A percentile compares a stretch with the other conserved stretches of the same genome.
Evolutionary conservation across 805 yeast species (phyloP).

Genomic region (Hanseniaspora pseudoguilliermondii): DNA sequence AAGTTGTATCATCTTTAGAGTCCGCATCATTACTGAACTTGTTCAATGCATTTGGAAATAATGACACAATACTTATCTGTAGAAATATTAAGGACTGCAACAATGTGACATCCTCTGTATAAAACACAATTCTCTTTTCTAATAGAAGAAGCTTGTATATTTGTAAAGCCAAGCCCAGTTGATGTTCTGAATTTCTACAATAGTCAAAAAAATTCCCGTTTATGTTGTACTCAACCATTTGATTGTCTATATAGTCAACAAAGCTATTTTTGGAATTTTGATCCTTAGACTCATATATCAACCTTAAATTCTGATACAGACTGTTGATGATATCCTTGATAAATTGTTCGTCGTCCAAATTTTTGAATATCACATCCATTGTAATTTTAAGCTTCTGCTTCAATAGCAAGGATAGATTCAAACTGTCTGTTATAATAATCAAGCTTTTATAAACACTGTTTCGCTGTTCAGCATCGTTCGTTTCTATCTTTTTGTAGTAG

Average conservation of each 20-base stretch:
- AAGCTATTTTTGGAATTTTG: background rate
- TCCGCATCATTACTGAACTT: background rate
- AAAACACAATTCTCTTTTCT: conserved; percentile 9
- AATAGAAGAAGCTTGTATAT: background rate
- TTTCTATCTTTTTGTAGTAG: background rate
- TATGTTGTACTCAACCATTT: conserved; percentile 2
- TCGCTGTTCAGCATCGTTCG: conserved; percentile 1
- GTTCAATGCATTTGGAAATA: conserved; percentile 8
- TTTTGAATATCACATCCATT: conserved; percentile 7
- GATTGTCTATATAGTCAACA: conserved; percentile 9
- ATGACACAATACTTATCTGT: background rate
- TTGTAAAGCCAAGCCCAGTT: background rate
- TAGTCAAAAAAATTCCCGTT: background rate
- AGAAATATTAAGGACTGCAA: conserved; percentile 2
- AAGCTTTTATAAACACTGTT: conserved; percentile 7
- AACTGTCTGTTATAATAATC: conserved; percentile 1
- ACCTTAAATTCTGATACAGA: background rate
- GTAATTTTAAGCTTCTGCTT: conserved; percentile 5
- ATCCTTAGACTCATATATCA: background rate
- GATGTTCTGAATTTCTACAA: background rate
- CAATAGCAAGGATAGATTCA: background rate
- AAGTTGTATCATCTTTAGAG: background rate
- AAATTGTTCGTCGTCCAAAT: background rate
- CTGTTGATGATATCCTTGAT: background rate
- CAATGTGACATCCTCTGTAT: conserved; percentile 6